Conservation (phyloP, 352 stramenopile genomes). For the Globisporangium polare region DNA sequence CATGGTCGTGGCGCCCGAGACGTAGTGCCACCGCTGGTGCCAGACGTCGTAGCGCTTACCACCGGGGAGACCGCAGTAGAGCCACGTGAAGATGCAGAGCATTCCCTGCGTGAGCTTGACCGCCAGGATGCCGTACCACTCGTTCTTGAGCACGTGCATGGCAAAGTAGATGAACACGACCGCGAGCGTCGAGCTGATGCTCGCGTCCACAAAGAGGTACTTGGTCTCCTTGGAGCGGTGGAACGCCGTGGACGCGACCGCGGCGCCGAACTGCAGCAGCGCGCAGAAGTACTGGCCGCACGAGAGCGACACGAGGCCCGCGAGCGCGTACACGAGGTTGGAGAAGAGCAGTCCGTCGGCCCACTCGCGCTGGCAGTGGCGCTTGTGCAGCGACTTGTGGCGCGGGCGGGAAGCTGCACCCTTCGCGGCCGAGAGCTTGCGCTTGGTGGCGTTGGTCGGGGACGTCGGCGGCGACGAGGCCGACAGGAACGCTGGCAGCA, state of each 20-base stretch:
- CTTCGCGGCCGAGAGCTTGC: constrained; percentile 29
- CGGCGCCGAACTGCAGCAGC: constrained; percentile 61
- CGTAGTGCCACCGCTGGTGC: constrained; percentile 83
- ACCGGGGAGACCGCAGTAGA: constrained; percentile 78
- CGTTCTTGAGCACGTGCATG: constrained; percentile 59
- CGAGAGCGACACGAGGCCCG: constrained; percentile 63
- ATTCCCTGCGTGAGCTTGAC: constrained; percentile 53
- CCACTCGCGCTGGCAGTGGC: constrained; percentile 48
- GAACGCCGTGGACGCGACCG: constrained; percentile 73
- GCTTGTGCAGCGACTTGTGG: constrained; percentile 27
- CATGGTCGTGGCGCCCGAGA: constrained; percentile 72
- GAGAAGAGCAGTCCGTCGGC: constrained; percentile 79
- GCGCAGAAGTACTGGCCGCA: constrained; percentile 72
- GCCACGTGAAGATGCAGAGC: constrained; percentile 71
- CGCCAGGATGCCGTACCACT: constrained; percentile 73
- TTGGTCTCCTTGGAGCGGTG: constrained; percentile 82
- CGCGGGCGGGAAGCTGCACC: constrained; percentile 23
- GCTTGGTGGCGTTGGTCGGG: constrained; percentile 14
- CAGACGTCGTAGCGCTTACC: constrained; percentile 72
- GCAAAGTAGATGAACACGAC: constrained; percentile 69
- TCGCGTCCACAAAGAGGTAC: constrained; percentile 72
- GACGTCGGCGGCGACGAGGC: constrained; percentile 12
- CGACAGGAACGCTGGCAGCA: constrained; percentile 15
- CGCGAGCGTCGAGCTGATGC: constrained; percentile 68
- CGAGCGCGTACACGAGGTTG: constrained; percentile 73